Base-by-base conservation (phyloP, 1,139 yeast genomes). In the Geotrichum klebahnii region DNA sequence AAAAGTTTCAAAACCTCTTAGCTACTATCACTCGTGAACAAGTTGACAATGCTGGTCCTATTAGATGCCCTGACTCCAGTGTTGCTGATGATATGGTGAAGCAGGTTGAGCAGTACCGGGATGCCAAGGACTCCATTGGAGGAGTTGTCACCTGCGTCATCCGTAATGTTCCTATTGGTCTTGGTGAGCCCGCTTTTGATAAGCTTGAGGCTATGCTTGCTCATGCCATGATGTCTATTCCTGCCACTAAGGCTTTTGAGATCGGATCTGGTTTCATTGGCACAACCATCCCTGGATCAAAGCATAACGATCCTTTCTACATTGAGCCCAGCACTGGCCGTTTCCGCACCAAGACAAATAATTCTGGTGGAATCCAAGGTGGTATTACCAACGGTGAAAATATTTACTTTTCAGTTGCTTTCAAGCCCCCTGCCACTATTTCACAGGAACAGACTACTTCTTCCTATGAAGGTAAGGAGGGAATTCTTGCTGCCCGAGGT, bases 141-240 rank as follows among this genome's bases (percentile, higher is more conserved):
- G 98, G 98, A 59, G 87, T 92, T 37, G 98, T 92, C 50, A 92
- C 98, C 19, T 94, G 98, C 76, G 98, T 92, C 19, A 79, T 94
- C 43, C 81, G 97, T 70, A 90, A 92, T 71, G 78, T 86, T 59
- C 98, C 98, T 35, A 75, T 84, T 51, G 98, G 97, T 19, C 77
- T 94, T 46, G 98, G 98, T 57, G 98, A 92, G 72, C 98, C 98
- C 45, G 90, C 92, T 59, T 92, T 92, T 67, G 98, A 92, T 69
- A 92, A 92, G 72, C 74, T 92, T 56, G 98, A 92, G 73, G 98
- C 98, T 36, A 72, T 79, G 61, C 76, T 92, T 59, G 98, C 97
- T 14, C 98, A 92, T 67, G 98, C 97, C 52, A 92, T 92, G 98
- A 74, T 92, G 59, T 89, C 97, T 1, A 79, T 92, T 57, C 98